A percentile compares a stretch with the other conserved stretches of the same genome.
These are phyloP conservation scores for Sclerotinia borealis DNA, from an alignment of 2,329 filamentous ascomycete genomes.

Conservation along the genomic window DNA sequence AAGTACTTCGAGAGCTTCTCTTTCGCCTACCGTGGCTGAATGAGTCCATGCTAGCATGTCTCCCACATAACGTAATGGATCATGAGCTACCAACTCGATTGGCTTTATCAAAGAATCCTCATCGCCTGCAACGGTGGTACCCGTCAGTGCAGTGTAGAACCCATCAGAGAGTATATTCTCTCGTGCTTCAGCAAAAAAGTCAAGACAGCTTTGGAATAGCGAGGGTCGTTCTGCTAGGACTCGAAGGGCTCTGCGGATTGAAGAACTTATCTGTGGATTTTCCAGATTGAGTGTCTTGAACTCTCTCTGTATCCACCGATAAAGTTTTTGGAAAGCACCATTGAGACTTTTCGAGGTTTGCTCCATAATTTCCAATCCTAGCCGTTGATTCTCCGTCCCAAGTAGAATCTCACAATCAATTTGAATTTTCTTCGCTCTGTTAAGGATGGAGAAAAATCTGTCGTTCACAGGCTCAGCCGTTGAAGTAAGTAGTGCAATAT, in stretches of 20 bases:
- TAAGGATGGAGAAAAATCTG: conserved; percentile 71
- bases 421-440: conserved; percentile 78
- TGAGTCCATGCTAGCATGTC: conserved; percentile 98
- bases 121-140: conserved; percentile 52
- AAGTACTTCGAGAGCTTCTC: conserved; percentile 83
- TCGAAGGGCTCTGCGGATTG: conserved; percentile 75
- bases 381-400: conserved; percentile 80
- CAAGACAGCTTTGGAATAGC: conserved; percentile 87
- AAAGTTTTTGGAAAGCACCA: conserved; percentile 88
- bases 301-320: conserved; percentile 89
- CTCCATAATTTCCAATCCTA: conserved; percentile 88
- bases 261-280: conserved; percentile 82
- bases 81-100: conserved; percentile 89
- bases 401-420: conserved; percentile 84
- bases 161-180: conserved; percentile 82
- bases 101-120: conserved; percentile 67
- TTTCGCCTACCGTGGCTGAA: conserved; percentile 87
- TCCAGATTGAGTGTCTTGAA: conserved; percentile 91
- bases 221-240: conserved; percentile 85
- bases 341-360: conserved; percentile 83
- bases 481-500: conserved; percentile 68
- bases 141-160: conserved; percentile 84
- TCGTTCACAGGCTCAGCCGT: conserved; percentile 79
- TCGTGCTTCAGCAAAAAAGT: conserved; percentile 85
- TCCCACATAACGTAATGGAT: conserved; percentile 83